These are phyloP conservation scores for Populus hybrid DNA, from an alignment of 441 rosid species.

Conservation along the genomic window DNA sequence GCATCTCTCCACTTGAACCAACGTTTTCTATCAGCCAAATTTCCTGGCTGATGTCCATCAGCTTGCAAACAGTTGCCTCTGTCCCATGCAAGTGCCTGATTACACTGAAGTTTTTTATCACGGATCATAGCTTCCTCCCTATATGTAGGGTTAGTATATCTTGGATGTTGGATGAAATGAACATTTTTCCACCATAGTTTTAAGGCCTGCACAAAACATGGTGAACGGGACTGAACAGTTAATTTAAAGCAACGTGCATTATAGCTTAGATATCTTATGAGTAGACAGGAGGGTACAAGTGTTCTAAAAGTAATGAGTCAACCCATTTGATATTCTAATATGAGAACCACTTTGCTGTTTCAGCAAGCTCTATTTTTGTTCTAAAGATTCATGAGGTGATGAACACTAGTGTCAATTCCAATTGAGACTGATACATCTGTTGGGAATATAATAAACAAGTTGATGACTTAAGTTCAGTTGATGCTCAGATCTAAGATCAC, in stretches of 20 bases:
- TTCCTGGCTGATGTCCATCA: constrained; percentile 18
- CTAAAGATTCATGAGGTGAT: background rate
- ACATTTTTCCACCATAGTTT: constrained; percentile 90
- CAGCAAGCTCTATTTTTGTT: background rate
- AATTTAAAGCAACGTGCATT: background rate
- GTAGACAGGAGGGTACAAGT: background rate
- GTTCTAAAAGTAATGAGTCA: background rate
- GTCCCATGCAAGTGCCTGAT: constrained; percentile 22
- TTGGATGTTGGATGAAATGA: constrained; percentile 69
- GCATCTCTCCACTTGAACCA: constrained; percentile 84
- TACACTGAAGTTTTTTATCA: constrained; percentile 51
- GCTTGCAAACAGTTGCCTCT: constrained; percentile 11
- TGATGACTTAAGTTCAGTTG: background rate
- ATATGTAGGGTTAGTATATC: constrained; percentile 55
- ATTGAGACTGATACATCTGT: background rate
- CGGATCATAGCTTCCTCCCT: constrained; percentile 54
- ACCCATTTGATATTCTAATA: background rate
- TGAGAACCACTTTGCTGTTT: background rate
- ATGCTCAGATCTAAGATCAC: background rate
- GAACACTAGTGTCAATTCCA: background rate
- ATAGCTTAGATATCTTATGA: no score
- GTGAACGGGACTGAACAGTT: background rate
- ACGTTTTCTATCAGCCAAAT: constrained; percentile 25
- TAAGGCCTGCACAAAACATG: constrained; percentile 50
- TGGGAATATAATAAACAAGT: background rate